Conservation (phyloP, 768 basidiomycete species). For the Tricholoma matsutake region DNA sequence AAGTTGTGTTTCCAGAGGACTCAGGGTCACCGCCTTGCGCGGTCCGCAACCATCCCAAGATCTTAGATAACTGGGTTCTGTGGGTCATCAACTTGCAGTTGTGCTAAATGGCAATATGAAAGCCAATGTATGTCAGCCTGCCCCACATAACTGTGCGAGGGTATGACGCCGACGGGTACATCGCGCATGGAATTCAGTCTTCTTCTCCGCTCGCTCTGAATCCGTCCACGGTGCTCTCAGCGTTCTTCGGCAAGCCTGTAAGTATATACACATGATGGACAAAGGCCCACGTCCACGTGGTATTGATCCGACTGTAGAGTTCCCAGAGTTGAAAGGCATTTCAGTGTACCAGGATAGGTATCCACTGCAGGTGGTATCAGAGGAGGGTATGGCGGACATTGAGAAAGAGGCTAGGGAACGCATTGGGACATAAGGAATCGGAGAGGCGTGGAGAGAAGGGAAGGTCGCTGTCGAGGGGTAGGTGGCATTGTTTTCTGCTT, state of each 20-base stretch:
- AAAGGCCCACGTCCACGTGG: slow-evolving; percentile 42
- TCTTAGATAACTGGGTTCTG: slow-evolving; percentile 52
- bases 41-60: slow-evolving; percentile 44
- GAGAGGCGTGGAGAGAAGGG: slow-evolving; percentile 50
- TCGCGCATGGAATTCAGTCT: slow-evolving; percentile 43
- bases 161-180: slow-evolving; percentile 55
- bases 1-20: slow-evolving; percentile 56
- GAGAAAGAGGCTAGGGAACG: slow-evolving; percentile 44
- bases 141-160: neutral
- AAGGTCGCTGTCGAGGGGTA: slow-evolving; percentile 59
- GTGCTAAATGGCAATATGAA: neutral
- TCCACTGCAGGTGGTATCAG: slow-evolving; percentile 63
- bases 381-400: slow-evolving; percentile 58
- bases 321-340: slow-evolving; percentile 54
- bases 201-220: slow-evolving; percentile 26
- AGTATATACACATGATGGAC: too few species aligned
- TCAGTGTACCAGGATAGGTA: slow-evolving; percentile 69
- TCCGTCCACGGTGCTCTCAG: slow-evolving; percentile 53
- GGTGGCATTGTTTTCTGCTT: neutral
- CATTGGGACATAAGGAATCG: slow-evolving; percentile 46
- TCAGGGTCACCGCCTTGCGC: slow-evolving; percentile 45
- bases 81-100: slow-evolving; percentile 17
- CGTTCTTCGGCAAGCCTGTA: slow-evolving; percentile 51
- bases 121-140: too few species aligned
- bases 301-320: slow-evolving; percentile 34